Evolutionary conservation across 2,329 filamentous ascomycete genomes (phyloP).

Genomic region (Xylariaceae sp.): DNA sequence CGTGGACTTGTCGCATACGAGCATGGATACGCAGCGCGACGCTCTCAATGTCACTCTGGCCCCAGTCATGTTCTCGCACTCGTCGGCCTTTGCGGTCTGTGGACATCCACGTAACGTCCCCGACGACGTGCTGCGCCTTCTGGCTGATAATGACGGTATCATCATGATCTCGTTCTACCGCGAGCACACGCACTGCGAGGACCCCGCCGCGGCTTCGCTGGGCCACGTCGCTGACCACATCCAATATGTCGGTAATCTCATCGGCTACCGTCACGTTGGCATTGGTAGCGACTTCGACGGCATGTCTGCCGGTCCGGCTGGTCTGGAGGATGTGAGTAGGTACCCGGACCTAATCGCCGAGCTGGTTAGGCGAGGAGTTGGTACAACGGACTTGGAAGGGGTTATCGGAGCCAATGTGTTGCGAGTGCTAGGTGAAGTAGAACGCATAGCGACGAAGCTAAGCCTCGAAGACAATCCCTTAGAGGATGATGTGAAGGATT

Average conservation of each 20-base stretch:
- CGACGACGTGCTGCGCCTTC: constrained; percentile 45
- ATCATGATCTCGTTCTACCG: constrained; percentile 49
- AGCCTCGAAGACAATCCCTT: too few species aligned
- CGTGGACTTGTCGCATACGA: constrained; percentile 42
- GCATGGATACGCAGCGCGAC: constrained; percentile 41
- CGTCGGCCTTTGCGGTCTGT: constrained; percentile 35
- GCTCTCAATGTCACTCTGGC: constrained; percentile 36
- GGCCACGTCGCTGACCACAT: constrained; percentile 46
- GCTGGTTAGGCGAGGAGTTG: too few species aligned
- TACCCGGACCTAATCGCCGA: neutral
- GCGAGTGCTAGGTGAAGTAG: too few species aligned
- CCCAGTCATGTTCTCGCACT: constrained; percentile 44
- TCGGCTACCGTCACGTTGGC: constrained; percentile 47
- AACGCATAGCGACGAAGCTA: too few species aligned
- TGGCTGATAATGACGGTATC: constrained; percentile 47
- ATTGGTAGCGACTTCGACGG: constrained; percentile 47
- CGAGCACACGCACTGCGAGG: constrained; percentile 41
- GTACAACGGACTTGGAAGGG: too few species aligned
- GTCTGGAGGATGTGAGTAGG: constrained; percentile 33
- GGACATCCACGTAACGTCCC: constrained; percentile 48
- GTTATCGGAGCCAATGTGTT: too few species aligned
- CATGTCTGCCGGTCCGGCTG: constrained; percentile 37
- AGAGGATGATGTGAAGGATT: too few species aligned
- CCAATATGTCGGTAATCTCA: constrained; percentile 36
- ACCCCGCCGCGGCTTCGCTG: constrained; percentile 40